These are phyloP conservation scores for Phytophthora idaei DNA, from an alignment of 352 stramenopile species.

Conservation along the genomic window DNA sequence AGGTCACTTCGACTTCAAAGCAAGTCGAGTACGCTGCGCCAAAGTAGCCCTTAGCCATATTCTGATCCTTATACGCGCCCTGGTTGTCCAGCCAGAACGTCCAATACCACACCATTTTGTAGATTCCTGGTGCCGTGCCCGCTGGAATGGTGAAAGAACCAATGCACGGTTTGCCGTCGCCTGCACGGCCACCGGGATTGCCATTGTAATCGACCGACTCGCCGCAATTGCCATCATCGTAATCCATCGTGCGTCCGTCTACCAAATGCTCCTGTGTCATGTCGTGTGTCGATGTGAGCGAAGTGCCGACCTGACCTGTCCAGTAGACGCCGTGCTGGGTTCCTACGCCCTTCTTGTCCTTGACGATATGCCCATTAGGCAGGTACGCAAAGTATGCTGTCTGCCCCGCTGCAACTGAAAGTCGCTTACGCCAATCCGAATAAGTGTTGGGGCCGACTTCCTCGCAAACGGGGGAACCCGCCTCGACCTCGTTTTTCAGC, in stretches of 20 bases:
- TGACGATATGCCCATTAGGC: conserved; percentile 66
- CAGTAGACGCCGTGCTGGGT: conserved; percentile 73
- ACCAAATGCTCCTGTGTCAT: conserved; percentile 58
- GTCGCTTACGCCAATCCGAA: conserved; percentile 59
- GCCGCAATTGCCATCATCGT: conserved; percentile 67
- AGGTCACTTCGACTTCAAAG: conserved; percentile 66
- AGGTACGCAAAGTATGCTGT: conserved; percentile 61
- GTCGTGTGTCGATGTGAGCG: conserved; percentile 51
- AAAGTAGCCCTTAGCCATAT: conserved; percentile 61
- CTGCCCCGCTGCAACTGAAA: conserved; percentile 44
- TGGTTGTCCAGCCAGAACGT: conserved; percentile 67
- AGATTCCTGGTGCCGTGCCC: conserved; percentile 51
- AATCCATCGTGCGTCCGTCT: conserved; percentile 50
- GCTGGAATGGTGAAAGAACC: conserved; percentile 54
- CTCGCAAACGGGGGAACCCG: conserved; percentile 51
- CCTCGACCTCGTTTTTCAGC: conserved; percentile 67
- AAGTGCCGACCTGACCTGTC: conserved; percentile 47
- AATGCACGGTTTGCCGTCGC: conserved; percentile 68
- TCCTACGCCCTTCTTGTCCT: conserved; percentile 69
- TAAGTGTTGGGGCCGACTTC: conserved; percentile 59
- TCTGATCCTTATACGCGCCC: conserved; percentile 52
- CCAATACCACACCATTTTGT: conserved; percentile 80
- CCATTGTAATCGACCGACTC: conserved; percentile 54
- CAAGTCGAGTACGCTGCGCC: conserved; percentile 70
- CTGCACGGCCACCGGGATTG: conserved; percentile 51